These are phyloP conservation scores for Acacia melanoxylon DNA, from an alignment of 306 rosid genomes.

Conservation along the genomic window DNA sequence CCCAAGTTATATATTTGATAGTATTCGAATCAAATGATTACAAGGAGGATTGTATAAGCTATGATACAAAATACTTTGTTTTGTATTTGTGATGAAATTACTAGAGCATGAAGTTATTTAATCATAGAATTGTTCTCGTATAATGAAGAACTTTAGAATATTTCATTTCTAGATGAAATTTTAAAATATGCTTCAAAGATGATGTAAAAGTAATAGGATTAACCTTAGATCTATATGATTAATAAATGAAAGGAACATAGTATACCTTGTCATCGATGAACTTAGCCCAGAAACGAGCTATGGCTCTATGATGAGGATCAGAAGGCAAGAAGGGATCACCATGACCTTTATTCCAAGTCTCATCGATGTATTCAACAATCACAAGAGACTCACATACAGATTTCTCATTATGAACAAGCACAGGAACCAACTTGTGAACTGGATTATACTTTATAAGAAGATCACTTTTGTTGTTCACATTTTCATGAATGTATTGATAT, in stretches of 20 bases:
- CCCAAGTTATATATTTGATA: too few species aligned
- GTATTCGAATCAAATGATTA: too few species aligned
- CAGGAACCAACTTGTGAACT: background rate
- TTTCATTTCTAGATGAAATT: background rate
- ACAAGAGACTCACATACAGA: background rate
- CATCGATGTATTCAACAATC: background rate
- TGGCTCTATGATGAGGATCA: background rate
- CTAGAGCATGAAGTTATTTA: background rate
- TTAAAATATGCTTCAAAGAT: background rate
- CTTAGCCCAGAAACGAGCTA: background rate
- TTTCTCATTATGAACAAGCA: background rate
- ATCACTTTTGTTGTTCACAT: background rate
- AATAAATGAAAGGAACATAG: background rate
- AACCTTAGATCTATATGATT: too few species aligned
- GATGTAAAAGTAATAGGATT: background rate
- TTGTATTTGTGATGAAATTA: background rate
- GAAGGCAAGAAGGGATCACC: background rate
- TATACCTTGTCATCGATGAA: background rate
- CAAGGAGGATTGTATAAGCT: too few species aligned
- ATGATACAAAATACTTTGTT: too few species aligned
- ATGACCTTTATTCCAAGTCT: background rate
- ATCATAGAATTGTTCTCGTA: background rate
- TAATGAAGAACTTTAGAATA: too few species aligned
- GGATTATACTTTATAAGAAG: background rate
- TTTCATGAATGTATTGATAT: background rate